Evolutionary conservation across 2,329 filamentous ascomycete species (phyloP).

Genomic region (Knoxdaviesia capensis): DNA sequence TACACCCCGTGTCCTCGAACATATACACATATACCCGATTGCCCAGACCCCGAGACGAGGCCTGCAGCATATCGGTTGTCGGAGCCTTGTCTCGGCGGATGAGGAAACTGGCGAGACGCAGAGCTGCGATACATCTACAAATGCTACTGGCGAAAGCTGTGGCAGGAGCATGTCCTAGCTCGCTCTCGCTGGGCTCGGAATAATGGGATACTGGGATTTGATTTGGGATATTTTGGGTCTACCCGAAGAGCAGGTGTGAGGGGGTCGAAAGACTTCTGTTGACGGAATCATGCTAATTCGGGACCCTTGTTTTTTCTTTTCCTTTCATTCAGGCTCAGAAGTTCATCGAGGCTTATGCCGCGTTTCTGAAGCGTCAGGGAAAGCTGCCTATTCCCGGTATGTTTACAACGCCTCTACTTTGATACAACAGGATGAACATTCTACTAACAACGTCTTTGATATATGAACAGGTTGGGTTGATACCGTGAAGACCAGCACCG

Average conservation of each 20-base stretch:
- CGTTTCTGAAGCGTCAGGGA: conserved; percentile 86
- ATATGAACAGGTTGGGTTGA: conserved; percentile 74
- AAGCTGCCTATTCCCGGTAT: conserved; percentile 79
- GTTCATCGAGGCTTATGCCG: conserved; percentile 72
- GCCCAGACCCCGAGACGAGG: too few relatives aligned
- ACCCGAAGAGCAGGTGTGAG: conserved; percentile 44
- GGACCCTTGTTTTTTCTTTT: conserved; percentile 12
- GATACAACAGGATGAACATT: conserved; percentile 5
- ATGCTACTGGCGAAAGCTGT: too few relatives aligned
- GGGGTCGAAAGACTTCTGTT: conserved; percentile 53
- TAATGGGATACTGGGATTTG: too few relatives aligned
- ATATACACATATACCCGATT: too few relatives aligned
- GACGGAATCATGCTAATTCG: conserved; percentile 56
- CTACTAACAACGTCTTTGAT: neutral
- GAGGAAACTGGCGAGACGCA: too few relatives aligned
- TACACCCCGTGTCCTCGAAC: too few relatives aligned
- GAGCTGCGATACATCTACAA: too few relatives aligned
- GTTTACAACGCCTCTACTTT: conserved; percentile 12
- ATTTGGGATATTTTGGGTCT: neutral
- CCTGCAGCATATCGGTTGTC: too few relatives aligned
- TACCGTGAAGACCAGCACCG: conserved; percentile 93
- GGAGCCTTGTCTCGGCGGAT: too few relatives aligned
- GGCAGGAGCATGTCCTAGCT: too few relatives aligned
- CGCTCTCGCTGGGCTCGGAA: too few relatives aligned
- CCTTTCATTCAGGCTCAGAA: conserved; percentile 48